Base-by-base conservation (phyloP, 768 basidiomycete genomes). In the Leccinellum albellum region DNA sequence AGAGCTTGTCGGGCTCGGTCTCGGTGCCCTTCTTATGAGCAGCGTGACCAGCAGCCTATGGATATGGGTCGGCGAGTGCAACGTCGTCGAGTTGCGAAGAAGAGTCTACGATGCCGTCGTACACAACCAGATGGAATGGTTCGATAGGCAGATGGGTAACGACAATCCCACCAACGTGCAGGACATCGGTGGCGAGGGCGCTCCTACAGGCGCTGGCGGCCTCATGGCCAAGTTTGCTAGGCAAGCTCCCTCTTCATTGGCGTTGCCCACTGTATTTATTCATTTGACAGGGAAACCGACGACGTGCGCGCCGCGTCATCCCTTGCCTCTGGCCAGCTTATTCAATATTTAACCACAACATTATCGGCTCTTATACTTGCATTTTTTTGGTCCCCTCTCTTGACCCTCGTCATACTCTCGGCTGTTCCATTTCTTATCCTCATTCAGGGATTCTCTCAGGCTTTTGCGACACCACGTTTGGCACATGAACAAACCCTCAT, bases 141-240 rank as follows among this genome's bases (percentile, higher is more conserved):
- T 93, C 68, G 94, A 97, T 73, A 72, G 82, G 40, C 86, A 89
- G 55, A 86, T 88, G 80, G 84, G 83, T 53, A 73, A 74, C 9
- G 85, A 84, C 23, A 78, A 77, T 37, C 71, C 78, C 23, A 75
- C 73, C 7, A 61, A 69, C 52, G 65, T 70, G 60, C 69, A 75
- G 45, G 73, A 71, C 61, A 58, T 61, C 37, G 56, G 56, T 46
- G 76, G 79, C 32, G 74, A 71, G 31, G 70, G 79, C 42, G 80
- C 81, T 24, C 79, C 83, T 37, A 75, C 87, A 49, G 91, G 91
- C 59, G 92, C 93, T 50, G 93, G 89, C 58, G 94, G 94, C 21
- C 77, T 97, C 45, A 95, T 96, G 94, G 87, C 91, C 53, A 91
- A 93, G 67, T 98, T 97, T 70, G 82, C 89, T 32, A 85, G 85